Base-by-base conservation (phyloP, 345 rosid species). In the Abelmoschus esculentus region DNA sequence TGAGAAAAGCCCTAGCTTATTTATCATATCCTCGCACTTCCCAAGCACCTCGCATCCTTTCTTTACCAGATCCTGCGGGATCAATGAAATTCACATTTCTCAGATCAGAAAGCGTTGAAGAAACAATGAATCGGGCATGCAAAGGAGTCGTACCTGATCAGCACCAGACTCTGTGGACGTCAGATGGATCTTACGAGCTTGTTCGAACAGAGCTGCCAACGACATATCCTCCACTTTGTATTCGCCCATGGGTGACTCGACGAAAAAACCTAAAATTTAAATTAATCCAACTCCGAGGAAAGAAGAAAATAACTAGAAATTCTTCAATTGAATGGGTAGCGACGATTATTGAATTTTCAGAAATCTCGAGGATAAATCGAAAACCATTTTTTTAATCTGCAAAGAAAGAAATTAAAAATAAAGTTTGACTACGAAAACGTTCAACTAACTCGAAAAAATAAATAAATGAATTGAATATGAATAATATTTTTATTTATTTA, bases 21-120 rank as follows among this genome's bases (percentile, higher is more conserved):
- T 74, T 22, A 96, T 76, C 99, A 90, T 90, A 62, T 90, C 97
- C 73, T 92, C 97, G 56, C 97, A 92, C 80, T 82, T 96, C 72
- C 78, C 75, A 79, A 96, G 74, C 58, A 73, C 80, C 42, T 81
- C 87, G 44, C 91, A 81, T 53, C 97, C 97, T 70, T 85, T 92
- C 85, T 72, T 84, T 80, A 87, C 80, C 66, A 76, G 40, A 61
- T 89, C 92, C 98, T 96, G 54, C 54, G 7, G 34, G 42, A 6
- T 31, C 52, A 44, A 44, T 44, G 22, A 28, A 61, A 65, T 47
- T 13, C 19, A 54, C 54, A 70, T 17, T 36, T 19, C 38, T 59
- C 57, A 67, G 18, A 56, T 13, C 67, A 67, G 74, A 10, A 36
- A 65, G 31, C 8, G 8, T n/a, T 40, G 49, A 47, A 63, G 28